Evolutionary conservation across 2,329 filamentous ascomycete species (phyloP).

Genomic region (Proliferodiscus dingleyae): DNA sequence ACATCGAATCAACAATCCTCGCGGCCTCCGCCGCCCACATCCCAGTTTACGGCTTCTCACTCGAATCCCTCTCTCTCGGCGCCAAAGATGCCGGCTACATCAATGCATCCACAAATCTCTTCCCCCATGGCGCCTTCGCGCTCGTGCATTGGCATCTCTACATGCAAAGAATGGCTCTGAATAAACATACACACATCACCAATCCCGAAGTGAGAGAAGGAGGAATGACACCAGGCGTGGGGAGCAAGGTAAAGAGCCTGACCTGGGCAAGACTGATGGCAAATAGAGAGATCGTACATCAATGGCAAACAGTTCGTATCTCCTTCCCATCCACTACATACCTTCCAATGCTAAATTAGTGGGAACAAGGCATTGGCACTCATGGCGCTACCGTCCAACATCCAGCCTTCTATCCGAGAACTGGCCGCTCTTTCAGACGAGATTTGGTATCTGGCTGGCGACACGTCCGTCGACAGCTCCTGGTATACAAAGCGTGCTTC

Average conservation of each 20-base stretch:
- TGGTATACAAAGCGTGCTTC: constrained; percentile 78
- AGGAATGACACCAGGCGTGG: constrained; percentile 41
- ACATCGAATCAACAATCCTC: constrained; percentile 71
- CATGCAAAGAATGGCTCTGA: constrained; percentile 57
- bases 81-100: constrained; percentile 81
- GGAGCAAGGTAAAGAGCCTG: constrained; percentile 63
- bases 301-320: constrained; percentile 75
- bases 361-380: constrained; percentile 64
- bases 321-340: background rate
- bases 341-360: background rate
- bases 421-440: constrained; percentile 82
- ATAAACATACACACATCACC: constrained; percentile 22
- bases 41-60: constrained; percentile 76
- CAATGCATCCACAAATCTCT: constrained; percentile 77
- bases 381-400: constrained; percentile 79
- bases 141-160: constrained; percentile 75
- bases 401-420: constrained; percentile 72
- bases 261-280: constrained; percentile 72
- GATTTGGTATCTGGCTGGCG: constrained; percentile 82
- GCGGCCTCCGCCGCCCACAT: constrained; percentile 75
- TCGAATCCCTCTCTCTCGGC: constrained; percentile 66
- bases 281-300: constrained; percentile 66
- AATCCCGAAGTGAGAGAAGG: constrained; percentile 32
- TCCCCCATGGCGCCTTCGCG: constrained; percentile 75
- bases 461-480: constrained; percentile 71